phyloP scores from a whole-genome alignment of 2,329 filamentous ascomycete genomes.

The Arthrinium phaeospermum region DNA sequence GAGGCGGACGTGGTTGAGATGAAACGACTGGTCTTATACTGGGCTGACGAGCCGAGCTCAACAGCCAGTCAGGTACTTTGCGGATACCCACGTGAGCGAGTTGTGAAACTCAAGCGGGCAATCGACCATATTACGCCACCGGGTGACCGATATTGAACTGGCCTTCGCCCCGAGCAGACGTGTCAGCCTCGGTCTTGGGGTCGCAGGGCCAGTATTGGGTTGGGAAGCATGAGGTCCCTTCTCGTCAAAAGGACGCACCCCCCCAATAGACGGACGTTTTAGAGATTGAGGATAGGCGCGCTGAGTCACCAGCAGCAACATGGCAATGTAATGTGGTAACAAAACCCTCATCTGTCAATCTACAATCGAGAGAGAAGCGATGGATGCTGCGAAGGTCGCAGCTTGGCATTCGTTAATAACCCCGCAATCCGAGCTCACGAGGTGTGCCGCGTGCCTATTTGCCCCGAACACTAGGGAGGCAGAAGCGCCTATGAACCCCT shows the following conservation, averaged over 20 bases:
- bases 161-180: neutral
- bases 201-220: neutral
- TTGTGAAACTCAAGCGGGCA: slow-evolving; percentile 1
- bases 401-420: neutral
- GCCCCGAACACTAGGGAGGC: neutral
- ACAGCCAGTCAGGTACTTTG: neutral
- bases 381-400: neutral
- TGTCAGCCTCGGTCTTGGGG: neutral
- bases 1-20: neutral
- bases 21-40: slow-evolving; percentile 8
- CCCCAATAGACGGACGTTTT: neutral
- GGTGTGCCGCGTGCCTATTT: slow-evolving; percentile 1
- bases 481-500: slow-evolving; percentile 3
- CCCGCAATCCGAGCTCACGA: slow-evolving; percentile 6
- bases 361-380: neutral
- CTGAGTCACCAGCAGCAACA: neutral
- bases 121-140: neutral
- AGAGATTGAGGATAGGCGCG: neutral
- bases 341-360: neutral
- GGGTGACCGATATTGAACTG: neutral
- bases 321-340: neutral
- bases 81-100: neutral
- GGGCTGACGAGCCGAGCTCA: neutral
- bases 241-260: neutral
- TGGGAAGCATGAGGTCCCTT: neutral